Evolutionary conservation across 208 protist genomes (phyloP).

Genomic region (Acanthamoeba quina): DNA sequence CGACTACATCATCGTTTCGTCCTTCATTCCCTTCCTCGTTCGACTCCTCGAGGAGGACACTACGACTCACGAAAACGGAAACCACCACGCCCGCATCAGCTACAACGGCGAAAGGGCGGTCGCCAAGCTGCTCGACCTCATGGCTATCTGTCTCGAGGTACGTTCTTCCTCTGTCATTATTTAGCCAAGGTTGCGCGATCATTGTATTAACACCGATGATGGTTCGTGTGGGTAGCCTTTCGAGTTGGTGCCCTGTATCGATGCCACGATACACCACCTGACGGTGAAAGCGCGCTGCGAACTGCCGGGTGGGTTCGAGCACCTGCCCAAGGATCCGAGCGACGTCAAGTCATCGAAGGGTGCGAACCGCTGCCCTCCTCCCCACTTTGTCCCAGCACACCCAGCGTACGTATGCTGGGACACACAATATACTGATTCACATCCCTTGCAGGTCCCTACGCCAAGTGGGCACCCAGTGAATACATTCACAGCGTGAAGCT

Average conservation of each 20-base stretch:
- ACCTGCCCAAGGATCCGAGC: not conserved
- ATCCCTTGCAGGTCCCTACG: not conserved
- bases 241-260: conserved; percentile 13
- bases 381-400: not conserved
- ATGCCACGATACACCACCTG: conserved; percentile 11
- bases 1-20: not conserved
- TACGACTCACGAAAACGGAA: conserved; percentile 3
- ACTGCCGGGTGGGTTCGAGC: conserved; percentile 1
- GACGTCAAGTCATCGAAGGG: conserved; percentile 13
- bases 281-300: conserved; percentile 25
- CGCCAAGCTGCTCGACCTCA: conserved; percentile 33
- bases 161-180: not conserved
- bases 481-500: not conserved
- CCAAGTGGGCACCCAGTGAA: not conserved
- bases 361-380: not conserved
- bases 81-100: not conserved
- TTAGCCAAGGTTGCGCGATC: not conserved
- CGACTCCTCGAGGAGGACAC: conserved; percentile 22
- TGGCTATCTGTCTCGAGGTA: conserved; percentile 17
- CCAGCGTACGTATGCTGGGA: too few species aligned
- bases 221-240: not conserved
- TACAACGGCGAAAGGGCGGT: conserved; percentile 16
- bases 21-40: conserved; percentile 27
- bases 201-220: not conserved
- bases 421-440: not conserved